A percentile compares a stretch with the other conserved stretches of the same genome.
These are phyloP conservation scores for Solanum okadae DNA, from an alignment of 257 asterid species.

Conservation along the genomic window DNA sequence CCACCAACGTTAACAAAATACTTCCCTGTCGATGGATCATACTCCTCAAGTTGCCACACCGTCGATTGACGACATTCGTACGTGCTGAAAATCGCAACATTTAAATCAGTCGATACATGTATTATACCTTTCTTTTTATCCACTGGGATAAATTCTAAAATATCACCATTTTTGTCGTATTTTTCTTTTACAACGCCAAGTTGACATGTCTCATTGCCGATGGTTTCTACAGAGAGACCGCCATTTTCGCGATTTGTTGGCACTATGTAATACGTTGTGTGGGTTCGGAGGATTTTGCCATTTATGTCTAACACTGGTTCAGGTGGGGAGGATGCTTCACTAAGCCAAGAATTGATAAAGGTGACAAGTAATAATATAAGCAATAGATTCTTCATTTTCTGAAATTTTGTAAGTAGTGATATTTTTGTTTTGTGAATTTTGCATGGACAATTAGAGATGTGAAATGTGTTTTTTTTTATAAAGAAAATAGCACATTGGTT, in stretches of 20 bases:
- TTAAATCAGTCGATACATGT: neutral
- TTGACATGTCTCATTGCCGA: neutral
- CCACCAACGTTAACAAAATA: too few species aligned
- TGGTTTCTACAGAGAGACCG: neutral
- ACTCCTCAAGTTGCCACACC: neutral
- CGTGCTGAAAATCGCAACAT: neutral
- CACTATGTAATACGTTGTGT: neutral
- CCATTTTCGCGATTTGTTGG: neutral
- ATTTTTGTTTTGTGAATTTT: neutral
- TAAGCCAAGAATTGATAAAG: neutral
- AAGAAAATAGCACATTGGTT: neutral
- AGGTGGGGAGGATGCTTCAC: neutral
- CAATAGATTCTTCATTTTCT: neutral
- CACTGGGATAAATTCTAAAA: neutral
- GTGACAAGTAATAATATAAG: neutral
- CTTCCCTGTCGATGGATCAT: neutral
- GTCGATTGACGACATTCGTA: neutral
- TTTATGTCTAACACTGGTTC: neutral
- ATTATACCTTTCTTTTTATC: neutral
- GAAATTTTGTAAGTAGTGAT: neutral
- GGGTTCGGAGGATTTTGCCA: neutral
- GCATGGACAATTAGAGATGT: neutral
- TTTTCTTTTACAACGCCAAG: neutral
- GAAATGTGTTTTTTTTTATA: neutral
- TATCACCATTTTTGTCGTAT: neutral